Evolutionary conservation across 2,329 filamentous ascomycete species (phyloP), one percentile per base, ranked within the genome.

Genomic region (Lecanosticta acicola): DNA sequence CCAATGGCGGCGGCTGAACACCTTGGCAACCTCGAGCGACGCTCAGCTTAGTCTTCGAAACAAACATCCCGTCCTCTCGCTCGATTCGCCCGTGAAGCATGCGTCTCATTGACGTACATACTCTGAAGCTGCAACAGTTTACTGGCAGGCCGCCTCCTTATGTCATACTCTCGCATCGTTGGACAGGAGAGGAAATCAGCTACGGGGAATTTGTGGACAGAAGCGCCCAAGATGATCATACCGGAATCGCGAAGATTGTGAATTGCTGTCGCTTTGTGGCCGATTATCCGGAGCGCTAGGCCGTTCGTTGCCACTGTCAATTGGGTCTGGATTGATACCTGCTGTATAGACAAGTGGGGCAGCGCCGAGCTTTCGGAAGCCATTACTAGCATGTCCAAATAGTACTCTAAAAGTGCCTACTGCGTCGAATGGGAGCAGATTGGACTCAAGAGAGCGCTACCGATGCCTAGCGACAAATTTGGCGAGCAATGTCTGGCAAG

Each of bases 311-410:
- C n/a, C n/a, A n/a, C n/a, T n/a, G n/a, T n/a, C 1, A 4, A 49
- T 2, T 56, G 55, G 29, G 45, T 48, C 10, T 59, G 53, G 56
- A 29, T 56, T 7, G 55, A 58, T 36, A 55, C 49, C 1, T 48
- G 42, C 20, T 58, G 55, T 20, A 58, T 58, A 38, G 49, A 61
- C 43, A 56, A 54, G 39, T 32, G 26, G 3, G 59, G 42, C 34
- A 45, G 20, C 26, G 41, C 50, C 9, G 55, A 59, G 34, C 41
- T 59, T 1, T 43, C 53, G 1, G 47, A 37, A 19, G 35, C 35
- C 17, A 37, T 37, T 11, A 37, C 17, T 19, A 10, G 14, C 14
- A 37, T 37, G 35, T 37, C 7, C 7, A 5, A 29, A 11, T 29
- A 11, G 24, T 29, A 29, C 24, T 29, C 7, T 11, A 11, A 29